Evolutionary conservation across 257 asterid species (phyloP).

Genomic region (Fraxinus cuspidata): DNA sequence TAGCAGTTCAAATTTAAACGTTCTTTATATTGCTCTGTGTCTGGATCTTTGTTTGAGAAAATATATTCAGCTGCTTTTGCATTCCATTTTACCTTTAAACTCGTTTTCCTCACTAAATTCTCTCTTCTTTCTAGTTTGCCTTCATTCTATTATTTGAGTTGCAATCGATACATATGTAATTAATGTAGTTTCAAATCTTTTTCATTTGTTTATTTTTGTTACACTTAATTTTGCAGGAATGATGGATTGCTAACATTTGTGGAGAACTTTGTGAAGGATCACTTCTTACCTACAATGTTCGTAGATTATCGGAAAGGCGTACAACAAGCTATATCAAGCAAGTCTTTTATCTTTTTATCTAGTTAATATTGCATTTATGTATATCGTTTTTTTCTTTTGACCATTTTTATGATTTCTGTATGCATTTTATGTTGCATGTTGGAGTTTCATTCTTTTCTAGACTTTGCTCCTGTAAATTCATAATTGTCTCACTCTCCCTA

Average conservation of each 20-base stretch:
- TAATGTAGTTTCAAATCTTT: constrained; percentile 21
- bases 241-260: constrained; percentile 92
- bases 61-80: not conserved
- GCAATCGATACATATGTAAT: constrained; percentile 11
- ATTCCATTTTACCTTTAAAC: constrained; percentile 3
- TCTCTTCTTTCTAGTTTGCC: constrained; percentile 1
- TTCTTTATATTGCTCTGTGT: constrained; percentile 4
- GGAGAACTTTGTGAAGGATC: constrained; percentile 99
- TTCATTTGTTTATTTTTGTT: constrained; percentile 17
- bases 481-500: constrained; percentile 16
- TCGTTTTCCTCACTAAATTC: constrained; percentile 5
- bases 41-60: constrained; percentile 6
- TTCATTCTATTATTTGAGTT: constrained; percentile 3
- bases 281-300: constrained; percentile 94
- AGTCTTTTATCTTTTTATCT: constrained; percentile 45
- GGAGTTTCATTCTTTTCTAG: constrained; percentile 27
- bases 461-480: constrained; percentile 8
- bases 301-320: constrained; percentile 98
- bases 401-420: not conserved
- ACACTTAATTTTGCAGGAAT: constrained; percentile 62
- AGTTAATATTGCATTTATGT: constrained; percentile 13
- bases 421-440: not conserved
- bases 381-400: not conserved
- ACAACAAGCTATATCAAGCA: constrained; percentile 98
- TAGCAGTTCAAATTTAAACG: not conserved